phyloP scores from a whole-genome alignment of 495 filamentous ascomycete species.

The Hyaloscypha finlandica region DNA sequence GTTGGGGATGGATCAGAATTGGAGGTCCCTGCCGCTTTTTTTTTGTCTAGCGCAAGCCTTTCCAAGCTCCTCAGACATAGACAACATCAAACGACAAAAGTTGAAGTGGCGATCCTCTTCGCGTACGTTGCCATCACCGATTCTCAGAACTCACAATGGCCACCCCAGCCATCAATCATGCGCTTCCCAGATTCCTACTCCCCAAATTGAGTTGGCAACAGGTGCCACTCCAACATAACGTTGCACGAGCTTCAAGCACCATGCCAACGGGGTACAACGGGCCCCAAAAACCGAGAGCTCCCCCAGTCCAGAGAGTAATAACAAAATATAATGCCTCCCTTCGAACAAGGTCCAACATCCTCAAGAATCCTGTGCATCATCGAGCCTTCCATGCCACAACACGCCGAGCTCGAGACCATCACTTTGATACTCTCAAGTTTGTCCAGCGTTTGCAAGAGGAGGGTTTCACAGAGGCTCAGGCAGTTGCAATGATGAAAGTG shows the following conservation, averaged over 20 bases:
- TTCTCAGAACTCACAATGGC: constrained; percentile 34
- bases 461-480: constrained; percentile 94
- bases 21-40: too few species aligned
- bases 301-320: neutral
- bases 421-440: constrained; percentile 98
- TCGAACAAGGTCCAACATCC: constrained; percentile 13
- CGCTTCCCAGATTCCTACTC: constrained; percentile 54
- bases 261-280: constrained; percentile 16
- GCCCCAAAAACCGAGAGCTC: neutral
- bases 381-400: constrained; percentile 72
- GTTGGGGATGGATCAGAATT: too few species aligned
- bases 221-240: constrained; percentile 30
- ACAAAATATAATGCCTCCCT: neutral
- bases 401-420: constrained; percentile 70
- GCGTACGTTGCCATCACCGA: neutral
- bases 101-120: neutral
- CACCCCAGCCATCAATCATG: constrained; percentile 30
- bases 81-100: neutral
- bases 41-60: too few species aligned
- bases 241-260: constrained; percentile 34
- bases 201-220: constrained; percentile 54
- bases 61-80: neutral
- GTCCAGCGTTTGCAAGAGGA: constrained; percentile 87
- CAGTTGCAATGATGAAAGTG: constrained; percentile 95
- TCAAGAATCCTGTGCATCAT: constrained; percentile 14